These are phyloP conservation scores for Tardiomyces depauwii DNA, from an alignment of 1,139 yeast species.

Conservation along the genomic window DNA sequence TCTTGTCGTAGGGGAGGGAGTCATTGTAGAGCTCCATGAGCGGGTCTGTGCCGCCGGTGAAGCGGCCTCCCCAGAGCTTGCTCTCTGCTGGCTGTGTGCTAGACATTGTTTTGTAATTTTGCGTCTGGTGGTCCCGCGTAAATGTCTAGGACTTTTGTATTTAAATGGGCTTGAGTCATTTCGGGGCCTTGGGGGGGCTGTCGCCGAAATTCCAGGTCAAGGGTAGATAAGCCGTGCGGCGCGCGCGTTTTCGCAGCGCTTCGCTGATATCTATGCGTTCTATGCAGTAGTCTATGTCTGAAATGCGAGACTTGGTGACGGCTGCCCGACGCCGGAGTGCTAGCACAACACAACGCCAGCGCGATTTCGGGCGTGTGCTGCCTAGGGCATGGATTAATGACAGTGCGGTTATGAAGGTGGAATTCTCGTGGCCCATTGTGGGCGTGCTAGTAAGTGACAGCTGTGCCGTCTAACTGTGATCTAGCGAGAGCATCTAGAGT, in stretches of 20 bases:
- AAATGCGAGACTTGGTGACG: too few species aligned
- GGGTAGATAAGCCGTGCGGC: not conserved
- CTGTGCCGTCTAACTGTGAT: too few species aligned
- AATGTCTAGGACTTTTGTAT: not conserved
- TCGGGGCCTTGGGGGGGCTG: constrained; percentile 1
- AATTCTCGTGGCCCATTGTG: constrained; percentile 20
- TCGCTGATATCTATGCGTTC: not conserved
- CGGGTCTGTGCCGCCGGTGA: constrained; percentile 93
- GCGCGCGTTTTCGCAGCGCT: not conserved
- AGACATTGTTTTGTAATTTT: not conserved
- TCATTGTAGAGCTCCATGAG: constrained; percentile 96
- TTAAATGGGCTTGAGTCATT: constrained; percentile 2
- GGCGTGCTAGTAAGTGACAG: constrained; percentile 17
- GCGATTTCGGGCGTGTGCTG: too few species aligned
- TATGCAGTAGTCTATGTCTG: too few species aligned
- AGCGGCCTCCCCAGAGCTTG: constrained; percentile 98
- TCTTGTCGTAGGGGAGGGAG: constrained; percentile 88
- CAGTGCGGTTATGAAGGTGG: constrained; percentile 19
- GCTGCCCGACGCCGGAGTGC: too few species aligned
- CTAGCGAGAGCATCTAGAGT: not conserved
- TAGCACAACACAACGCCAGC: too few species aligned
- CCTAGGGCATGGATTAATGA: not conserved
- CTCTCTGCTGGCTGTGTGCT: constrained; percentile 19
- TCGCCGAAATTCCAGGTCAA: constrained; percentile 1
- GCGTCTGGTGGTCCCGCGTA: not conserved